Evolutionary conservation across 129 eudicot species (phyloP).

Genomic region (Pulicaria dysenterica): DNA sequence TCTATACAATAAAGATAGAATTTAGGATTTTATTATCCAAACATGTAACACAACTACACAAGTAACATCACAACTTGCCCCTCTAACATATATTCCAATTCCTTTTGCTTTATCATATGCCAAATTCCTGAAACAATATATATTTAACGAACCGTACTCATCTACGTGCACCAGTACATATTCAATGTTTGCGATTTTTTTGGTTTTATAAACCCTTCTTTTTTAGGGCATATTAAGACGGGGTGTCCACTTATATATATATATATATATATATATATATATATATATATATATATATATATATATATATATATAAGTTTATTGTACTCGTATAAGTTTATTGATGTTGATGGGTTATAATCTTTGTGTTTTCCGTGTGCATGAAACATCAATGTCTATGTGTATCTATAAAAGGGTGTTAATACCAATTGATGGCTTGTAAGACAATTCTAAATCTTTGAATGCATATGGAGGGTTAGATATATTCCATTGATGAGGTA

Average conservation of each 20-base stretch:
- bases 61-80: constrained; percentile 46
- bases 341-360: constrained; percentile 30
- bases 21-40: constrained; percentile 55
- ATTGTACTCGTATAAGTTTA: constrained; percentile 25
- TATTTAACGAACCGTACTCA: constrained; percentile 37
- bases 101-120: constrained; percentile 36
- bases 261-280: too few species aligned
- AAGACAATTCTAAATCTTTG: constrained; percentile 29
- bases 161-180: constrained; percentile 26
- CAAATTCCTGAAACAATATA: constrained; percentile 27
- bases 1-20: constrained; percentile 34
- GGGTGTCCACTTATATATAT: constrained; percentile 35
- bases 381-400: constrained; percentile 23
- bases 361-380: constrained; percentile 13
- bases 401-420: constrained; percentile 26
- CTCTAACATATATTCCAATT: constrained; percentile 34
- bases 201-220: constrained; percentile 27
- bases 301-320: constrained; percentile 13
- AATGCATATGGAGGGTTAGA: constrained; percentile 24
- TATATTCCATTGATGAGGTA: constrained; percentile 31
- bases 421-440: constrained; percentile 12
- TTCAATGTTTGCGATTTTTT: constrained; percentile 16
- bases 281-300: too few species aligned
- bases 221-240: constrained; percentile 28
- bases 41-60: constrained; percentile 21